Base-by-base conservation (phyloP, 495 filamentous ascomycete species). In the Penicillium herquei region DNA sequence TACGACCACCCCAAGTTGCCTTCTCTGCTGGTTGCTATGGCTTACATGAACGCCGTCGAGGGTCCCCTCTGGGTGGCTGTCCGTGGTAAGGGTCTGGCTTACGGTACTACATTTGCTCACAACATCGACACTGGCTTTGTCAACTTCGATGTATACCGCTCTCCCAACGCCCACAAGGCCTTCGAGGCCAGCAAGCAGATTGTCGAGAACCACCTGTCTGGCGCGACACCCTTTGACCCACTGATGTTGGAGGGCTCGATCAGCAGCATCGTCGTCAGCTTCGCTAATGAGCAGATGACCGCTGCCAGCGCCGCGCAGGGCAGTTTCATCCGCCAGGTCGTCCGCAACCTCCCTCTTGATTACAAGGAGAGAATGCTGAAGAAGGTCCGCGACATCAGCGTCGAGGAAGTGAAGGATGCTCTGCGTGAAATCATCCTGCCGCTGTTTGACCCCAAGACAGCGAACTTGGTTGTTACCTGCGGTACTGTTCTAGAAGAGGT, bases 1-100 rank as follows among this genome's bases (percentile, higher is more conserved):
- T 91, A 87, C 64, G 78, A 82, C 40, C 85, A 96, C 61, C 90
- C 91, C 1, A 78, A 80, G 21, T 76, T 98, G 11, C 92, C 94
- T 2, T 87, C 95, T 2, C 76, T 94, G 45, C 79, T 96, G 58
- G 90, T 98, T 9, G 93, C 92, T 1, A 81, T 88, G 32, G 82
- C 91, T 10, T 98, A 96, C 69, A 87, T 99, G 56, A 92, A 96
- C 59, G 85, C 91, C 0, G 88, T 94, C 14, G 95, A 98, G 73
- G 94, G 94, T 2, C 95, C 94, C 6, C 82, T 98, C 18, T 98
- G 93, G 92, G 85, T 85, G 55, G 90, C 90, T 3, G 86, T 96
- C 48, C 91, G 94, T 39, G 94, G 94, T 40, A 91, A 86, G 44
- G 95, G 94, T 30, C 80, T 98, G 30, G 94, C 92, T 1, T 99